These are phyloP conservation scores for Chaetomium tenue DNA, from an alignment of 495 filamentous ascomycete species.

Conservation along the genomic window DNA sequence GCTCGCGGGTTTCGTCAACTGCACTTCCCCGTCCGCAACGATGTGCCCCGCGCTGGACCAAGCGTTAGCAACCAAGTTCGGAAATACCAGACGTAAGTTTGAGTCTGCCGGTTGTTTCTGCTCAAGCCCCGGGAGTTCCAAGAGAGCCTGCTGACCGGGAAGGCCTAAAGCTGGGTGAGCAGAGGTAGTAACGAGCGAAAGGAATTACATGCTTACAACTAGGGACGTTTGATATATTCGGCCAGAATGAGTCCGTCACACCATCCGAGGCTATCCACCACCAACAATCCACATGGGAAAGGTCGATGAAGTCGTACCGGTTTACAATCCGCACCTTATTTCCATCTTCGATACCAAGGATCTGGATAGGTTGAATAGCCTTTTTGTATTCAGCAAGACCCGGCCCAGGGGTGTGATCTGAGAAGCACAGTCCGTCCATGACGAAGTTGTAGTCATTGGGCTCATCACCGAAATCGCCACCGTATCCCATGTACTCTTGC, in stretches of 20 bases:
- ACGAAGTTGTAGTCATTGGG: slow-evolving; percentile 70
- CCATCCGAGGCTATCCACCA: slow-evolving; percentile 48
- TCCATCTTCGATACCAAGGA: slow-evolving; percentile 32
- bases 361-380: slow-evolving; percentile 60
- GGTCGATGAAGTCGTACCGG: slow-evolving; percentile 53
- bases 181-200: background rate
- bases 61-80: slow-evolving; percentile 33
- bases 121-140: slow-evolving; percentile 31
- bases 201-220: slow-evolving; percentile 23
- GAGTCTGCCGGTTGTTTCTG: slow-evolving; percentile 29
- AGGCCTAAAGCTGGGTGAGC: slow-evolving; percentile 32
- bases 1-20: slow-evolving; percentile 31
- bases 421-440: slow-evolving; percentile 63
- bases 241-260: slow-evolving; percentile 21
- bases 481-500: slow-evolving; percentile 61
- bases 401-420: slow-evolving; percentile 58
- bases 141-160: slow-evolving; percentile 37
- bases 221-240: slow-evolving; percentile 38
- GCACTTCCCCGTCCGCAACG: slow-evolving; percentile 54
- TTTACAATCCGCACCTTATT: slow-evolving; percentile 49
- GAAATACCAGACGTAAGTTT: slow-evolving; percentile 51
- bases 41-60: slow-evolving; percentile 52
- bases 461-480: slow-evolving; percentile 71
- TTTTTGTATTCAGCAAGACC: slow-evolving; percentile 64
- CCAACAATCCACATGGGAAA: slow-evolving; percentile 50